Evolutionary conservation across 192 early-diverging fungal species (phyloP).

Genomic region (Pilaira anomala): DNA sequence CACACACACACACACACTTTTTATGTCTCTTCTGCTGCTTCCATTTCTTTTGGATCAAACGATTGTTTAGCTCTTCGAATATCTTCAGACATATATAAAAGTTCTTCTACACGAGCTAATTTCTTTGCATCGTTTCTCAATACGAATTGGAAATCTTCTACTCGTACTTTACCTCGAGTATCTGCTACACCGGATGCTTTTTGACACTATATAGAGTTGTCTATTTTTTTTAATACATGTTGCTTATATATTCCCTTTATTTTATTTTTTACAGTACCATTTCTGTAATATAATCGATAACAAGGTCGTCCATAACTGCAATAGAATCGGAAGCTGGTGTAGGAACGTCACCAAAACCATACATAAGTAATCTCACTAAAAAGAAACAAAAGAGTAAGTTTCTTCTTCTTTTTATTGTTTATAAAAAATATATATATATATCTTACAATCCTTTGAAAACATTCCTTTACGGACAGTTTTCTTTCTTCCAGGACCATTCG

Average conservation of each 20-base stretch:
- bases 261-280: slow-evolving; percentile 48
- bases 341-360: slow-evolving; percentile 81
- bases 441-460: slow-evolving; percentile 41
- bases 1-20: too few relatives aligned
- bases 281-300: slow-evolving; percentile 73
- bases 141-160: slow-evolving; percentile 73
- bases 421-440: too few relatives aligned
- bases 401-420: neutral
- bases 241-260: neutral
- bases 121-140: slow-evolving; percentile 79
- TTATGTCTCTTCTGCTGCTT: slow-evolving; percentile 21
- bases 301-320: slow-evolving; percentile 80
- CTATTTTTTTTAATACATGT: neutral
- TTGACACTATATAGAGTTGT: slow-evolving; percentile 46
- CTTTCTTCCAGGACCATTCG: slow-evolving; percentile 32
- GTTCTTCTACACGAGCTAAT: slow-evolving; percentile 77
- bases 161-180: slow-evolving; percentile 58
- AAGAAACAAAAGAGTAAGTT: neutral
- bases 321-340: slow-evolving; percentile 73
- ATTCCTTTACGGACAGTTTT: slow-evolving; percentile 43
- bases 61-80: slow-evolving; percentile 62
- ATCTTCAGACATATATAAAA: slow-evolving; percentile 76
- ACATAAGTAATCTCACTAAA: slow-evolving; percentile 72
- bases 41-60: slow-evolving; percentile 53
- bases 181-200: slow-evolving; percentile 51